Percentiles rank a stretch among this genome's conserved stretches.
phyloP scores from a whole-genome alignment of 208 protist species.

The Trypanosoma lewisi region DNA sequence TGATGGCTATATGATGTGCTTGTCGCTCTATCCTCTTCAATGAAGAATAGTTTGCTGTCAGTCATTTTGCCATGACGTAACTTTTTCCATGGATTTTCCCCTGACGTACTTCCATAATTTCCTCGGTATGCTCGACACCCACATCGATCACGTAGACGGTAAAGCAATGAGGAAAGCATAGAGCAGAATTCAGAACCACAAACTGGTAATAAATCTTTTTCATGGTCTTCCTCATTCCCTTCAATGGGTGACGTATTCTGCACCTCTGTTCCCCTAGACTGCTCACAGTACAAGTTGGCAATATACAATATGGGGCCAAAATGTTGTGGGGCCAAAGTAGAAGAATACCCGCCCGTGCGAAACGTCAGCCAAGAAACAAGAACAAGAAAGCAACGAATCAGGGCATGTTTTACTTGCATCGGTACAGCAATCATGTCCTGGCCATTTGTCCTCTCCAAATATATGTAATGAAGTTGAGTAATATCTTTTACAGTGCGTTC shows the following conservation, averaged over 20 bases:
- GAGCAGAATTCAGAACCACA: conserved; percentile 18
- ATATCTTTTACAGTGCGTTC: conserved; percentile 14
- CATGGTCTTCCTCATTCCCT: not conserved
- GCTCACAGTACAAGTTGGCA: conserved; percentile 1
- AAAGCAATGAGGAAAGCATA: not conserved
- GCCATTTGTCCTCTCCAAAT: not conserved
- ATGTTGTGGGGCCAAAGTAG: conserved; percentile 1
- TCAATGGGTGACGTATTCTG: not conserved
- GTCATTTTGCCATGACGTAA: conserved; percentile 4
- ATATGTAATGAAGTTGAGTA: not conserved
- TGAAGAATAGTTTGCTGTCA: not conserved
- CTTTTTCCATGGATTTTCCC: conserved; percentile 23
- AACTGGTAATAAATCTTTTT: not conserved
- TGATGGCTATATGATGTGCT: conserved; percentile 13
- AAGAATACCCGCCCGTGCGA: conserved; percentile 21
- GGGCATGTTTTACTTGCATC: not conserved
- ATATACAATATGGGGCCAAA: conserved; percentile 20
- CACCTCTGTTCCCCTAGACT: not conserved
- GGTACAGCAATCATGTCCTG: not conserved
- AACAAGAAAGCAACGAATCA: conserved; percentile 23
- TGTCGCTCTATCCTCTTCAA: conserved; percentile 15
- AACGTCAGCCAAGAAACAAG: conserved; percentile 29
- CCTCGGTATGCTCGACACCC: not conserved
- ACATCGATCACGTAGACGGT: conserved; percentile 12
- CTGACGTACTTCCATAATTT: not conserved